Percentiles rank a stretch among this genome's conserved stretches.
phyloP scores from a whole-genome alignment of 225 moss, liverwort and hornwort genomes.

The Bryum argenteum region DNA sequence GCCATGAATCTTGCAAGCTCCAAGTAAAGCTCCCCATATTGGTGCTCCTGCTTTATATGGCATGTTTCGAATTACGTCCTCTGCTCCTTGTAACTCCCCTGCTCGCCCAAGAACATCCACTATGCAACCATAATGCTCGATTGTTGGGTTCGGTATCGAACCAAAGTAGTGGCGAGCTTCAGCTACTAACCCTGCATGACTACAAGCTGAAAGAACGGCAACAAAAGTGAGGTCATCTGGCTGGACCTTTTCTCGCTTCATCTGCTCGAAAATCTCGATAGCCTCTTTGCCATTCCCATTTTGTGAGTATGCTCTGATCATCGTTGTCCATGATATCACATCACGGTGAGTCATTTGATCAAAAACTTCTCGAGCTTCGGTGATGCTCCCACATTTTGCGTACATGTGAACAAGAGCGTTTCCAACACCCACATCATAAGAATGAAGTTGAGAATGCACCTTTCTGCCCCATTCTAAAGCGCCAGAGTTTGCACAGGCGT shows the following conservation, averaged over 20 bases:
- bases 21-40: conserved; percentile 42
- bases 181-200: conserved; percentile 41
- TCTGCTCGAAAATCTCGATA: conserved; percentile 35
- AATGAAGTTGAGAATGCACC: conserved; percentile 26
- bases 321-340: conserved; percentile 41
- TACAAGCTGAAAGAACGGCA: conserved; percentile 41
- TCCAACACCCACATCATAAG: conserved; percentile 21
- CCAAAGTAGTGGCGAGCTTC: conserved; percentile 37
- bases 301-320: conserved; percentile 41
- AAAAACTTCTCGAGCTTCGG: conserved; percentile 35
- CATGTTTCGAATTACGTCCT: conserved; percentile 38
- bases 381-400: conserved; percentile 37
- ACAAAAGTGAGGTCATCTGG: conserved; percentile 43
- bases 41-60: conserved; percentile 38
- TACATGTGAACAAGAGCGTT: conserved; percentile 46
- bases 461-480: conserved; percentile 32
- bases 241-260: conserved; percentile 33
- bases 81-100: conserved; percentile 35
- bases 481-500: conserved; percentile 38
- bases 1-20: conserved; percentile 38
- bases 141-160: conserved; percentile 23
- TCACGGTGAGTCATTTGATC: conserved; percentile 36
- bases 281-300: conserved; percentile 33
- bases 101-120: conserved; percentile 42
- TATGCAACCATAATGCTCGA: conserved; percentile 47